Conservation (phyloP, 441 rosid species). For the Gossypium trilobum region DNA sequence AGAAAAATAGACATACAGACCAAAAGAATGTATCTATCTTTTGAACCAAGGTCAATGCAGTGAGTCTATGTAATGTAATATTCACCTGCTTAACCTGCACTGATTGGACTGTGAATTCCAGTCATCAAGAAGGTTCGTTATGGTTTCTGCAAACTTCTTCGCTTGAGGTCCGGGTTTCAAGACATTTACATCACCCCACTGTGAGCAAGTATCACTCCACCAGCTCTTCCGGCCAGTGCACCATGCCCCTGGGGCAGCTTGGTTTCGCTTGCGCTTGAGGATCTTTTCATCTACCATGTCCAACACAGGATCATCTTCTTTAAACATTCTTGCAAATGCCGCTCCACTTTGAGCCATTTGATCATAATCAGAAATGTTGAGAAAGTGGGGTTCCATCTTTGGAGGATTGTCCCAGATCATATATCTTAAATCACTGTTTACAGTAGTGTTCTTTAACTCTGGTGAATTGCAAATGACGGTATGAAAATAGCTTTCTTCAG, state of each 20-base stretch:
- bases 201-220: slow-evolving; percentile 81
- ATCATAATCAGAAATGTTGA: slow-evolving; percentile 43
- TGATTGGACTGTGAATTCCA: slow-evolving; percentile 51
- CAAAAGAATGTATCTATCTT: slow-evolving; percentile 24
- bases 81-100: slow-evolving; percentile 52
- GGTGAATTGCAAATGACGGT: slow-evolving; percentile 72
- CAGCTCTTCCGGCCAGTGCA: slow-evolving; percentile 63
- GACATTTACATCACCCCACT: slow-evolving; percentile 71
- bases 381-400: slow-evolving; percentile 73
- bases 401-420: slow-evolving; percentile 92
- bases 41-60: slow-evolving; percentile 15
- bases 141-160: slow-evolving; percentile 49
- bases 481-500: slow-evolving; percentile 77
- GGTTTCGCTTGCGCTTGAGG: slow-evolving; percentile 45
- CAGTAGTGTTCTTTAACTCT: slow-evolving; percentile 61
- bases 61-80: slow-evolving; percentile 1
- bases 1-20: slow-evolving; percentile 26
- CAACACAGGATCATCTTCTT: slow-evolving; percentile 51
- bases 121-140: slow-evolving; percentile 55
- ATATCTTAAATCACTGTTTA: slow-evolving; percentile 64
- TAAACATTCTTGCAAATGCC: slow-evolving; percentile 69
- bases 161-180: slow-evolving; percentile 64
- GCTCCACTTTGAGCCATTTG: slow-evolving; percentile 67
- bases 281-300: slow-evolving; percentile 64
- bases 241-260: slow-evolving; percentile 68